These are phyloP conservation scores for Oryza meyeriana DNA, from an alignment of 176 grass and related monocot genomes.

Conservation along the genomic window DNA sequence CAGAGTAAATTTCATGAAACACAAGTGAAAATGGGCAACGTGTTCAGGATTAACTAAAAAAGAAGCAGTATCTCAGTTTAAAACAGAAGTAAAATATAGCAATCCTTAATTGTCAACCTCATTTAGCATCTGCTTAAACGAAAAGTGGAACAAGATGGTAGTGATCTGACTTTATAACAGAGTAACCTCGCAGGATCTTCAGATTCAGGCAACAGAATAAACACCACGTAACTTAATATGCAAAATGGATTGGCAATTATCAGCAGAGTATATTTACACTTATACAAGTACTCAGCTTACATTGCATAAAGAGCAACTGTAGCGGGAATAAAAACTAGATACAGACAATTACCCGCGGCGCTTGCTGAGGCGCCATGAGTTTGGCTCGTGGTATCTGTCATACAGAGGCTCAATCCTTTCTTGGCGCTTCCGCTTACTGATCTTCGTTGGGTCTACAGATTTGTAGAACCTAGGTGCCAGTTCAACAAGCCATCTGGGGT, in stretches of 20 bases:
- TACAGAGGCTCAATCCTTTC: constrained; percentile 69
- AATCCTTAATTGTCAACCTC: neutral
- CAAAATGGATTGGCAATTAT: neutral
- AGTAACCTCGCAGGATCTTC: neutral
- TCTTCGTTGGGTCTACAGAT: constrained; percentile 34
- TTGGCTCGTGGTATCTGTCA: constrained; percentile 47
- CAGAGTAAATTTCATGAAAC: neutral
- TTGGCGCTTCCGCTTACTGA: constrained; percentile 65
- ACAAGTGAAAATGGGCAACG: neutral
- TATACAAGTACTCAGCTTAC: neutral
- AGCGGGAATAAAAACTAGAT: neutral
- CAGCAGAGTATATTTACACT: constrained; percentile 6
- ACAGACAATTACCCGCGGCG: constrained; percentile 41
- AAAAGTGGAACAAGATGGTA: neutral
- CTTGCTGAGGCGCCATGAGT: constrained; percentile 61
- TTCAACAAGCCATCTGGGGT: constrained; percentile 32
- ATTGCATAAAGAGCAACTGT: neutral
- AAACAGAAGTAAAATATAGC: neutral
- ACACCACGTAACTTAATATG: neutral
- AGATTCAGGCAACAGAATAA: neutral
- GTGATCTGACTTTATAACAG: neutral
- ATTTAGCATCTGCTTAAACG: neutral
- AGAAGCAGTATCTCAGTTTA: neutral
- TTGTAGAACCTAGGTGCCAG: constrained; percentile 64
- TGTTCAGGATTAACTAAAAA: neutral